Percentiles rank a stretch among this genome's conserved stretches.
phyloP scores from a whole-genome alignment of 306 rosid species.

The Rubus idaeus region DNA sequence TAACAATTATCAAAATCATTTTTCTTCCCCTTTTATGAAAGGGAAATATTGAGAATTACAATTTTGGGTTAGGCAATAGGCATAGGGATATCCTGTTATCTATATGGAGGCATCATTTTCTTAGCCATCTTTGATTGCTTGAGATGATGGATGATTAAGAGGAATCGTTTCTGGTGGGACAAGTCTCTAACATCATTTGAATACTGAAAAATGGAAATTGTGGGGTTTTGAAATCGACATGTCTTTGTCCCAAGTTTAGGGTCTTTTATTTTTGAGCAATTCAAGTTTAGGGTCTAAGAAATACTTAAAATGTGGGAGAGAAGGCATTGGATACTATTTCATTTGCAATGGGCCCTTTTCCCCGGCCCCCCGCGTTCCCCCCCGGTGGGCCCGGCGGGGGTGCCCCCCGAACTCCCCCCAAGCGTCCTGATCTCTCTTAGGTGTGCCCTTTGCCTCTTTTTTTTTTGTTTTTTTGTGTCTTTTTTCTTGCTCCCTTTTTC shows the following conservation, averaged over 20 bases:
- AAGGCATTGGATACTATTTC: slow-evolving; percentile 31
- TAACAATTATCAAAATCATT: neutral
- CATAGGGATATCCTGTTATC: slow-evolving; percentile 13
- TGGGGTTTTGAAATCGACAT: slow-evolving; percentile 30
- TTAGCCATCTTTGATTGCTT: slow-evolving; percentile 28
- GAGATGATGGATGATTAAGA: slow-evolving; percentile 25
- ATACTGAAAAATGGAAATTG: neutral
- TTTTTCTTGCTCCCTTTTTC: too few species aligned
- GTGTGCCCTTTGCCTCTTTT: too few species aligned
- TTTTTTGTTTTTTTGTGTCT: too few species aligned
- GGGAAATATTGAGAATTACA: neutral
- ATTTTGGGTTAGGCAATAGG: neutral
- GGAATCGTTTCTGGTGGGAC: slow-evolving; percentile 36
- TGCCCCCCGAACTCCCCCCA: too few species aligned
- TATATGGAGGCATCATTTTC: slow-evolving; percentile 2
- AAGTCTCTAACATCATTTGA: slow-evolving; percentile 14
- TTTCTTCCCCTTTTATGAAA: neutral
- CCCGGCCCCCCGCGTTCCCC: too few species aligned
- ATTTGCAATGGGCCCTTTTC: too few species aligned
- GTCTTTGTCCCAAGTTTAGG: slow-evolving; percentile 28
- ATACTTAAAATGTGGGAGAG: neutral
- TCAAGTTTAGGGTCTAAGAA: neutral
- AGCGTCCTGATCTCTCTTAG: too few species aligned
- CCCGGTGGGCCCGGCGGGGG: too few species aligned
- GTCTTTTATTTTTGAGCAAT: neutral